Evolutionary conservation across 805 yeast species (phyloP).

Genomic region (Komagataella phaffii): DNA sequence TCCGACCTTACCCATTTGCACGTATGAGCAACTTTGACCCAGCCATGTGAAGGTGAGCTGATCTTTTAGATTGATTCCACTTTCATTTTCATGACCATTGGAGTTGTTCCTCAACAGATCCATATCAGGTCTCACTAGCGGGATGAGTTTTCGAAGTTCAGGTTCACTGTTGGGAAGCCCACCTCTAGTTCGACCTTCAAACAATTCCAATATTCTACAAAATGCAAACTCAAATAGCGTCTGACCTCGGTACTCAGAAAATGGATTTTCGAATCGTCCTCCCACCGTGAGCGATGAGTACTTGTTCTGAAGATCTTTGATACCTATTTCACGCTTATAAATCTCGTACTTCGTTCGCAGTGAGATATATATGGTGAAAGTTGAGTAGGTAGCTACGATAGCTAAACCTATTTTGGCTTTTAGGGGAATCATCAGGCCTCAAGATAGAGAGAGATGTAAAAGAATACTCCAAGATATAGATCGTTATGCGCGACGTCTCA

Average conservation of each 20-base stretch:
- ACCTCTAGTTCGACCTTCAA: constrained; percentile 47
- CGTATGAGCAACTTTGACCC: constrained; percentile 79
- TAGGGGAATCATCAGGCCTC: constrained; percentile 5
- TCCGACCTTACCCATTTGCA: constrained; percentile 60
- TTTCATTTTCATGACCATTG: constrained; percentile 7
- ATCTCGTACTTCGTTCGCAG: constrained; percentile 41
- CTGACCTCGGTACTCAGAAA: constrained; percentile 80
- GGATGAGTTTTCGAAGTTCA: constrained; percentile 42
- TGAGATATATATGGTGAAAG: constrained; percentile 52
- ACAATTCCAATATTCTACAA: constrained; percentile 58
- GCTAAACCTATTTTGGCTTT: constrained; percentile 28
- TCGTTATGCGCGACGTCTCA: no score
- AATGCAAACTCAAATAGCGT: constrained; percentile 75
- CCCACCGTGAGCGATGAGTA: constrained; percentile 38
- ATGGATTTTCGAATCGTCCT: constrained; percentile 86
- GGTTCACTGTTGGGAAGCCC: constrained; percentile 35
- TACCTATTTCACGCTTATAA: constrained; percentile 18
- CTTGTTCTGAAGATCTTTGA: constrained; percentile 10
- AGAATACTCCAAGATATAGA: no score
- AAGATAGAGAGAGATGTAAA: not conserved
- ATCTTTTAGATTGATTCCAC: constrained; percentile 22
- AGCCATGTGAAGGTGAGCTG: constrained; percentile 75
- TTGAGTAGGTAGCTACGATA: constrained; percentile 39
- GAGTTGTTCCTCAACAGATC: constrained; percentile 19
- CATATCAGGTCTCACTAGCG: constrained; percentile 43